These are phyloP conservation scores for Hypomontagnella submonticulosa DNA, from an alignment of 495 filamentous ascomycete genomes.

Conservation along the genomic window DNA sequence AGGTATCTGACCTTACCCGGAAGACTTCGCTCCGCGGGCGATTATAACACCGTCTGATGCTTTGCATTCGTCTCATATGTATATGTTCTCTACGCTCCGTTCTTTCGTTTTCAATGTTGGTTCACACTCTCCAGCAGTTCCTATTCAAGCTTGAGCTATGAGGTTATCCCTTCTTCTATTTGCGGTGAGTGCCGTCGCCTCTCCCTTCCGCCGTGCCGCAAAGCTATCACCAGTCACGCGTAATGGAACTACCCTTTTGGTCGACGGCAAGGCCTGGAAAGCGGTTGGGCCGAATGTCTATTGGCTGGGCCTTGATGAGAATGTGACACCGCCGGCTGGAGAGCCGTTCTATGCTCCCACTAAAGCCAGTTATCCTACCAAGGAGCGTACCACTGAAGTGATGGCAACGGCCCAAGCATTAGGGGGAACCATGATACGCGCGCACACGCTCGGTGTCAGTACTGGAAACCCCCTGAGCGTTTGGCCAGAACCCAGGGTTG, in stretches of 20 bases:
- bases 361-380: slow-evolving; percentile 64
- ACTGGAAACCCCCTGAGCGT: slow-evolving; percentile 64
- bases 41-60: slow-evolving; percentile 37
- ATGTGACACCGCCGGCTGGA: slow-evolving; percentile 61
- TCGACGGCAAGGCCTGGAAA: slow-evolving; percentile 59
- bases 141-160: slow-evolving; percentile 4
- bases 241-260: slow-evolving; percentile 53
- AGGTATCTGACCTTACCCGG: slow-evolving; percentile 27
- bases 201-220: slow-evolving; percentile 24
- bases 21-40: slow-evolving; percentile 38
- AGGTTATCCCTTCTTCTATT: slow-evolving; percentile 26
- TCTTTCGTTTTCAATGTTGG: not conserved
- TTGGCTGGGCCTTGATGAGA: slow-evolving; percentile 69
- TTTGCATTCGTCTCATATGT: slow-evolving; percentile 8
- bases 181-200: slow-evolving; percentile 13
- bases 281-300: slow-evolving; percentile 66
- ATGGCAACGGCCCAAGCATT: slow-evolving; percentile 63
- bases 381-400: slow-evolving; percentile 63
- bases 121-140: not conserved
- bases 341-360: slow-evolving; percentile 61
- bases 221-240: slow-evolving; percentile 50
- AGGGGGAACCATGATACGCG: slow-evolving; percentile 62
- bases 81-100: not conserved
- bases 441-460: slow-evolving; percentile 66
- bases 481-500: slow-evolving; percentile 55